Conservation (phyloP, 2,329 filamentous ascomycete species). For the Aspergillus latus region DNA sequence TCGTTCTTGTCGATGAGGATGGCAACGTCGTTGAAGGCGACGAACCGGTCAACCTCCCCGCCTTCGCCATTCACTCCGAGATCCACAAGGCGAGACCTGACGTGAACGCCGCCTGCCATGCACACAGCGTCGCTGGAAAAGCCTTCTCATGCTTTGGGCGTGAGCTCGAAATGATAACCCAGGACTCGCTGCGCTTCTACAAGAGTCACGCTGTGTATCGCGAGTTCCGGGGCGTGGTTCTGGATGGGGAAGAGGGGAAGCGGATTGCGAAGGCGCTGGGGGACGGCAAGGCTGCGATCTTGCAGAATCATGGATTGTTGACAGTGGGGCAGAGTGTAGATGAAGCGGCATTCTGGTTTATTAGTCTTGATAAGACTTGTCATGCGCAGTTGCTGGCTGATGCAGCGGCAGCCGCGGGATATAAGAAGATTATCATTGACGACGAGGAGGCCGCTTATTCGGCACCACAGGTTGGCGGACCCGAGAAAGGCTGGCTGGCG, state of each 20-base stretch:
- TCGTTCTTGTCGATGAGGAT: conserved; percentile 47
- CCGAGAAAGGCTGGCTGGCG: conserved; percentile 17
- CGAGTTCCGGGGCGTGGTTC: conserved; percentile 41
- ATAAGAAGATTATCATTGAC: conserved; percentile 55
- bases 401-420: conserved; percentile 57
- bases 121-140: conserved; percentile 48
- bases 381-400: conserved; percentile 67
- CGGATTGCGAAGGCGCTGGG: conserved; percentile 65
- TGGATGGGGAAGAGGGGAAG: conserved; percentile 63
- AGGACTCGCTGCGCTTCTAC: conserved; percentile 61
- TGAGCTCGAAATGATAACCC: conserved; percentile 47
- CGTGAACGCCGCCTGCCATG: conserved; percentile 48
- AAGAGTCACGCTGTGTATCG: conserved; percentile 38
- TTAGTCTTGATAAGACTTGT: conserved; percentile 67
- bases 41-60: conserved; percentile 46
- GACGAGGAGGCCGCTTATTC: conserved; percentile 51
- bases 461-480: conserved; percentile 11
- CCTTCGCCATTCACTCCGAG: conserved; percentile 49
- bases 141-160: conserved; percentile 46
- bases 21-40: conserved; percentile 48
- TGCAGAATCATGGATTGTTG: conserved; percentile 71
- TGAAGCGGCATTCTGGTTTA: conserved; percentile 70
- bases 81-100: conserved; percentile 57
- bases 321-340: conserved; percentile 71
- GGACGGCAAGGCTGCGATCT: conserved; percentile 60